phyloP scores from a whole-genome alignment of 2,329 filamentous ascomycete species.

The Sphaerulina vaccinii region DNA sequence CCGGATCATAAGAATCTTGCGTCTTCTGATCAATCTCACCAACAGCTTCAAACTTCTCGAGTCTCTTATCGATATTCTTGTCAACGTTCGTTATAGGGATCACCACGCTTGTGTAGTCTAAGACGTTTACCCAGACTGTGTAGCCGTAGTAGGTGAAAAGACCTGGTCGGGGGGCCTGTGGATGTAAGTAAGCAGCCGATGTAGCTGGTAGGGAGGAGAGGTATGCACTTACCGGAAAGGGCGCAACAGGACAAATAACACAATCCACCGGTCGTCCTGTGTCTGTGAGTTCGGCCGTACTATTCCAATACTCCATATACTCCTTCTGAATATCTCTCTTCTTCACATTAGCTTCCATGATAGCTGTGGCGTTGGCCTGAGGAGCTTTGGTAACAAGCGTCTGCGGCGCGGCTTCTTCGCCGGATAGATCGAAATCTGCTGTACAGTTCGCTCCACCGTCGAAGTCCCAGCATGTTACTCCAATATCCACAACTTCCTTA shows the following conservation, averaged over 20 bases:
- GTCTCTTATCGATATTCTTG: conserved; percentile 49
- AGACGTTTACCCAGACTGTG: conserved; percentile 50
- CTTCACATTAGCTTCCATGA: conserved; percentile 51
- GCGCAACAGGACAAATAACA: conserved; percentile 52
- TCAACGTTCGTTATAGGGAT: conserved; percentile 58
- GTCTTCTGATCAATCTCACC: conserved; percentile 44
- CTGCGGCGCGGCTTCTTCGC: conserved; percentile 53
- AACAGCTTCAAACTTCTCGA: conserved; percentile 37
- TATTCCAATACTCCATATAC: conserved; percentile 66
- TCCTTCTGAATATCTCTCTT: conserved; percentile 57
- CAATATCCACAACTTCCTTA: conserved; percentile 36
- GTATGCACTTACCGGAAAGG: conserved; percentile 45
- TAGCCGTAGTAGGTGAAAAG: conserved; percentile 52
- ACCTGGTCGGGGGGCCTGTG: conserved; percentile 41
- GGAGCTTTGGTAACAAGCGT: conserved; percentile 40
- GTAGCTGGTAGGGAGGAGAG: neutral
- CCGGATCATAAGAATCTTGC: conserved; percentile 44
- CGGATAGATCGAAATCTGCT: conserved; percentile 53
- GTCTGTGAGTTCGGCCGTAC: conserved; percentile 50
- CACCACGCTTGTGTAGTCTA: conserved; percentile 57
- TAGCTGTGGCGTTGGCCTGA: conserved; percentile 44
- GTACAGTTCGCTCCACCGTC: conserved; percentile 55
- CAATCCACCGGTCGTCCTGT: conserved; percentile 54
- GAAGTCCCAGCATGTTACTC: conserved; percentile 43
- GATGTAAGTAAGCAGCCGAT: neutral